Conservation (phyloP, 495 filamentous ascomycete species). For the Penicillium salamii region DNA sequence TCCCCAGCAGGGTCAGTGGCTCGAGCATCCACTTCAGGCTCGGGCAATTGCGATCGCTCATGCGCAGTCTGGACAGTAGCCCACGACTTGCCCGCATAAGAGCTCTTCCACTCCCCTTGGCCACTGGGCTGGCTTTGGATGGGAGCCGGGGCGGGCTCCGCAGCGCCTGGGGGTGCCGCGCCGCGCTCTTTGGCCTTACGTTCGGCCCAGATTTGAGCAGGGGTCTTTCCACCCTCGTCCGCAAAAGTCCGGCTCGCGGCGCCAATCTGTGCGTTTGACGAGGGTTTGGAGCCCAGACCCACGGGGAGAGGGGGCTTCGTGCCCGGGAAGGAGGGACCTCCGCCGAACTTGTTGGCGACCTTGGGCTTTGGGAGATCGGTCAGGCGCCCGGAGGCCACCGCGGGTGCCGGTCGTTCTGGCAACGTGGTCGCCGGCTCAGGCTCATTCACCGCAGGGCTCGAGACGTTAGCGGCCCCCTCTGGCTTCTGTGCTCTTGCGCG, state of each 20-base stretch:
- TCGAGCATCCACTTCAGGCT: constrained; percentile 55
- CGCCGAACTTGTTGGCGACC: constrained; percentile 80
- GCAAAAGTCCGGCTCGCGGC: constrained; percentile 89
- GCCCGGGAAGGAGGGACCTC: constrained; percentile 67
- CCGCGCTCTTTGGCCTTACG: constrained; percentile 83
- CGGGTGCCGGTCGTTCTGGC: constrained; percentile 64
- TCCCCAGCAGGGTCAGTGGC: constrained; percentile 47
- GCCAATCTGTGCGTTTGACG: constrained; percentile 60
- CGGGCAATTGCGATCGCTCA: constrained; percentile 58
- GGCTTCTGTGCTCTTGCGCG: constrained; percentile 73
- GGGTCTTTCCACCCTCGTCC: constrained; percentile 91
- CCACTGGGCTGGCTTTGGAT: constrained; percentile 67
- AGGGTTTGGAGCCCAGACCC: constrained; percentile 52
- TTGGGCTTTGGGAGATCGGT: constrained; percentile 92
- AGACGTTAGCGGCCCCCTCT: constrained; percentile 37
- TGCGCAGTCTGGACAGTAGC: constrained; percentile 71
- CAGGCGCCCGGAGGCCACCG: constrained; percentile 71
- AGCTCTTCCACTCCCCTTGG: constrained; percentile 82
- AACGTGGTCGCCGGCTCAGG: constrained; percentile 51
- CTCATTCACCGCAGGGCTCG: constrained; percentile 35
- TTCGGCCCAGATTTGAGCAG: constrained; percentile 95
- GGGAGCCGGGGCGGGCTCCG: constrained; percentile 39
- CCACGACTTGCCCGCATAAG: constrained; percentile 85
- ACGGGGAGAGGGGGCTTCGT: constrained; percentile 84
- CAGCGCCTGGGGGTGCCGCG: constrained; percentile 33